phyloP scores from a whole-genome alignment of 2,329 filamentous ascomycete species.

The Trichothecium sympodiale region DNA sequence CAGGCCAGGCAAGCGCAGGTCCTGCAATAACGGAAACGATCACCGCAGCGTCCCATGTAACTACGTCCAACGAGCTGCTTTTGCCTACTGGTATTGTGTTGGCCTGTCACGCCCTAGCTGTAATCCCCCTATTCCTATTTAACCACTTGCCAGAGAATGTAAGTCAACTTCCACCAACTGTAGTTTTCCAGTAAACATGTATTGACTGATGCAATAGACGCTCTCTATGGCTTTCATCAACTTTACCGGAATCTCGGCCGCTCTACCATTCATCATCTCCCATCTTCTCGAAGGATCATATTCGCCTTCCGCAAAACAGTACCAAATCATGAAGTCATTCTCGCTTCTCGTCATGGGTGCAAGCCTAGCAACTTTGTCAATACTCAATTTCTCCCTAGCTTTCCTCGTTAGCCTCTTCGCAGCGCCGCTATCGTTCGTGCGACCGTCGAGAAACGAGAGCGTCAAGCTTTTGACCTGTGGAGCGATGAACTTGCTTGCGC shows the following conservation, averaged over 20 bases:
- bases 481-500: slow-evolving; percentile 41
- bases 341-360: slow-evolving; percentile 87
- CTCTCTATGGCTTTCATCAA: slow-evolving; percentile 46
- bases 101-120: slow-evolving; percentile 62
- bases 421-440: slow-evolving; percentile 67
- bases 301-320: slow-evolving; percentile 54
- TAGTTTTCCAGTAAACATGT: not conserved
- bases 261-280: slow-evolving; percentile 47
- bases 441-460: slow-evolving; percentile 29
- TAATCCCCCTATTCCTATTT: slow-evolving; percentile 77
- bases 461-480: slow-evolving; percentile 30
- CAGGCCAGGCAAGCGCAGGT: slow-evolving; percentile 7
- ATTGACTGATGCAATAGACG: slow-evolving; percentile 28
- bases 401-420: slow-evolving; percentile 75
- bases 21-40: slow-evolving; percentile 15
- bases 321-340: slow-evolving; percentile 75
- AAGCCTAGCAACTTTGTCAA: slow-evolving; percentile 84
- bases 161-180: slow-evolving; percentile 18
- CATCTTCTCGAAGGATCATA: slow-evolving; percentile 38
- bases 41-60: slow-evolving; percentile 8
- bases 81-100: slow-evolving; percentile 65
- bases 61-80: slow-evolving; percentile 54
- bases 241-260: slow-evolving; percentile 43
- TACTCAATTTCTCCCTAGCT: slow-evolving; percentile 87
- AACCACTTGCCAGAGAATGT: slow-evolving; percentile 61